A percentile compares a stretch with the other conserved stretches of the same genome.
Evolutionary conservation across 2,329 filamentous ascomycete species (phyloP).

Genomic region (Verticillium tricorpus): DNA sequence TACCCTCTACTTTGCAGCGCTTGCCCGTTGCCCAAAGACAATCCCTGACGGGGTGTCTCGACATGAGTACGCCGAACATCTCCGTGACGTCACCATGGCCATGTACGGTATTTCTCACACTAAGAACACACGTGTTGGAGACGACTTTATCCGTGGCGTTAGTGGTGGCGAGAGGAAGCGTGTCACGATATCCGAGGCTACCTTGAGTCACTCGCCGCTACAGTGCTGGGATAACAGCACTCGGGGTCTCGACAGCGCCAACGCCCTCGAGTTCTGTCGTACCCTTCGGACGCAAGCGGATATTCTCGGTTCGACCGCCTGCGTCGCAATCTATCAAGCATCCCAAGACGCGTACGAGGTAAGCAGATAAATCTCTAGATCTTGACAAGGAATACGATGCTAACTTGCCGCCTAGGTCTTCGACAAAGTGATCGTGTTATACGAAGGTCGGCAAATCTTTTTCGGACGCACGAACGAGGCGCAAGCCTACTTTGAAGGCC

Average conservation of each 20-base stretch:
- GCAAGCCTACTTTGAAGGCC: slow-evolving; percentile 57
- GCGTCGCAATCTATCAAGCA: slow-evolving; percentile 63
- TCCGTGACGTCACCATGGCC: slow-evolving; percentile 49
- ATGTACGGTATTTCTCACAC: slow-evolving; percentile 50
- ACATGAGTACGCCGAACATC: slow-evolving; percentile 36
- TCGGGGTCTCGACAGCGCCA: slow-evolving; percentile 59
- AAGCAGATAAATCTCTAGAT: not conserved
- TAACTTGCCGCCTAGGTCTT: slow-evolving; percentile 34
- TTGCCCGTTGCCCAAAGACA: slow-evolving; percentile 42
- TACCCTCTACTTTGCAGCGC: slow-evolving; percentile 55
- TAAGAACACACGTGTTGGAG: slow-evolving; percentile 46
- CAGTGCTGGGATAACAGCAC: slow-evolving; percentile 54
- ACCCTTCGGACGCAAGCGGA: slow-evolving; percentile 57
- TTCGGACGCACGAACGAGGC: slow-evolving; percentile 59
- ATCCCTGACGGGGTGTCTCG: slow-evolving; percentile 38
- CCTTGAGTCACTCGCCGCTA: slow-evolving; percentile 18
- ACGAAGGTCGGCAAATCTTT: slow-evolving; percentile 63
- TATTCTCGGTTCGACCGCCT: slow-evolving; percentile 50
- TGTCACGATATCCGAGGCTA: slow-evolving; percentile 28
- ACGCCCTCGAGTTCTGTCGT: slow-evolving; percentile 61
- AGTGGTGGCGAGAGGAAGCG: slow-evolving; percentile 46
- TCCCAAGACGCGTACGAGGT: slow-evolving; percentile 33
- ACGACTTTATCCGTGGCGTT: slow-evolving; percentile 49
- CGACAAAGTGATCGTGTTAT: slow-evolving; percentile 63
- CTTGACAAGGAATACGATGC: too few species aligned